phyloP scores from a whole-genome alignment of 805 yeast genomes.

The Wickerhamiella sorbophila region DNA sequence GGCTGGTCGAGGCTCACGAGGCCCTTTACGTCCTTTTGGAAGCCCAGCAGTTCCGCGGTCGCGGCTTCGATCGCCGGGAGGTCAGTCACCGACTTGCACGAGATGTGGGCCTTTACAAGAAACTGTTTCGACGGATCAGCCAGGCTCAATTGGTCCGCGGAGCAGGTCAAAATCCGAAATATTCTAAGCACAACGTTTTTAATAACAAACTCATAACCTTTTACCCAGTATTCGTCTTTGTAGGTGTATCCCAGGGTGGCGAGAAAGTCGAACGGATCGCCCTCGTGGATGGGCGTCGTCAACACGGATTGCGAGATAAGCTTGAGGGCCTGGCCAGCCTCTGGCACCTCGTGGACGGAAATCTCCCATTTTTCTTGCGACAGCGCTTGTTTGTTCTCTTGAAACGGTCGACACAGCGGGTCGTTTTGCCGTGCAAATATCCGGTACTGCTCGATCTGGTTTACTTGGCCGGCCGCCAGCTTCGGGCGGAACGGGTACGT shows the following conservation, averaged over 20 bases:
- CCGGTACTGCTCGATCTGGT: constrained; percentile 25
- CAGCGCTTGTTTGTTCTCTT: neutral
- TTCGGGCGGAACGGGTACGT: constrained; percentile 18
- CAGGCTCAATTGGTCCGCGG: constrained; percentile 13
- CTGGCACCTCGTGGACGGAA: constrained; percentile 26
- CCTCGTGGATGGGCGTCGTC: constrained; percentile 32
- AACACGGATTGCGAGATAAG: constrained; percentile 53
- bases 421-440: constrained; percentile 12
- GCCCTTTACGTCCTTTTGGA: constrained; percentile 55
- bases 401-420: neutral
- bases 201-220: constrained; percentile 49
- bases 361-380: constrained; percentile 19
- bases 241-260: constrained; percentile 58
- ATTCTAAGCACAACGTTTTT: constrained; percentile 45
- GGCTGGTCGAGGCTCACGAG: constrained; percentile 58
- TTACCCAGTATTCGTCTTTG: constrained; percentile 44
- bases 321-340: constrained; percentile 29
- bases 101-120: constrained; percentile 47
- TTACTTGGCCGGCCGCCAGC: constrained; percentile 23
- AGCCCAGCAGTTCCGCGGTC: constrained; percentile 41
- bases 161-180: constrained; percentile 27
- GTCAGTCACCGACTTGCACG: constrained; percentile 59
- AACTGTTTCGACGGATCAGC: constrained; percentile 22
- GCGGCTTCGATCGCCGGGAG: constrained; percentile 56
- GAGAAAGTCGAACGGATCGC: constrained; percentile 29